Evolutionary conservation across 106 monocot species (phyloP).

Genomic region (Dioscorea zingiberensis): DNA sequence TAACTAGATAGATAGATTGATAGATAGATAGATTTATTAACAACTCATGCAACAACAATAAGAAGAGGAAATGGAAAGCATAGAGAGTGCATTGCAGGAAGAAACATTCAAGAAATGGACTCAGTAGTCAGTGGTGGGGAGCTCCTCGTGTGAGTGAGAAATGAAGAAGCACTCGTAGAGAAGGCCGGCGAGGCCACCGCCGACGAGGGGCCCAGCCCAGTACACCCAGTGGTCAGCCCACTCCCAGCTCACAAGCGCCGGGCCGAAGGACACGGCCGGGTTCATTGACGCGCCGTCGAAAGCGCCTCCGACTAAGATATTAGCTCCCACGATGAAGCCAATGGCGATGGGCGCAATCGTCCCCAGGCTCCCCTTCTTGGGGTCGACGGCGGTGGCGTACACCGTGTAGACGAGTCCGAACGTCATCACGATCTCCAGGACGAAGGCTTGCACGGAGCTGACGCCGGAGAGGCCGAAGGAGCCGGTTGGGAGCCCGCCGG

Average conservation of each 20-base stretch:
- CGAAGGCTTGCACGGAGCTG: conserved; percentile 20
- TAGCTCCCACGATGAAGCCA: conserved; percentile 45
- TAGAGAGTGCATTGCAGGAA: not conserved
- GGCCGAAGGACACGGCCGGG: conserved; percentile 40
- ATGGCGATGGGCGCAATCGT: conserved; percentile 41
- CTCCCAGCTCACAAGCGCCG: conserved; percentile 33
- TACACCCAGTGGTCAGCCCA: conserved; percentile 41
- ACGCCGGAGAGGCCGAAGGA: conserved; percentile 21
- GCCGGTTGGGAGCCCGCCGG: conserved; percentile 28
- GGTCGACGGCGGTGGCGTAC: conserved; percentile 46
- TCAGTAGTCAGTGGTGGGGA: conserved; percentile 30
- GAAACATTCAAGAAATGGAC: not conserved
- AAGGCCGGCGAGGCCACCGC: conserved; percentile 32
- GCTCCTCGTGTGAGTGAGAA: conserved; percentile 27
- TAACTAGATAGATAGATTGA: no score
- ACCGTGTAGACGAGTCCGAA: conserved; percentile 51
- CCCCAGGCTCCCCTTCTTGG: conserved; percentile 34
- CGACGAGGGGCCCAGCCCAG: conserved; percentile 39
- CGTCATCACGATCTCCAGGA: conserved; percentile 37
- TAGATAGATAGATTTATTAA: no score
- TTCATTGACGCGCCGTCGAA: conserved; percentile 48
- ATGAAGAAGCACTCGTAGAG: conserved; percentile 35
- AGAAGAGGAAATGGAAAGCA: not conserved
- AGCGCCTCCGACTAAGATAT: conserved; percentile 31
- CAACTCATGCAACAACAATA: not conserved